phyloP scores from a whole-genome alignment of 176 grass and related monocot genomes.

The Ensete glaucum region DNA sequence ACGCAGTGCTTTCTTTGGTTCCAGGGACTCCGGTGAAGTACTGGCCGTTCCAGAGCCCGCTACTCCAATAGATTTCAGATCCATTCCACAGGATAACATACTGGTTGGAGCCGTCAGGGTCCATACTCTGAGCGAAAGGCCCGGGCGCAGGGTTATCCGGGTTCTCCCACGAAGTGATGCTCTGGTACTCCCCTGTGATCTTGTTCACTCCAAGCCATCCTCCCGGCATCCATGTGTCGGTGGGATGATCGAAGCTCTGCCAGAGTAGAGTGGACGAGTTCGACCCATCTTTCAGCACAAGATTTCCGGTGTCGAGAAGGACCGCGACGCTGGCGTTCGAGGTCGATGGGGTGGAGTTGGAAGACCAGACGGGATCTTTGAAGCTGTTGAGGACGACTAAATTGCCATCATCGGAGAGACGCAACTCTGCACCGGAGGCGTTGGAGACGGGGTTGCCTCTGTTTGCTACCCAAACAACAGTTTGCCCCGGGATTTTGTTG shows the following conservation, averaged over 20 bases:
- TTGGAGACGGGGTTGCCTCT: conserved; percentile 25
- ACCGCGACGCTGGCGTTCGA: conserved; percentile 13
- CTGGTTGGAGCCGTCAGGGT: conserved; percentile 30
- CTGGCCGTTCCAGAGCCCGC: conserved; percentile 28
- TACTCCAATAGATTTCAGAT: conserved; percentile 34
- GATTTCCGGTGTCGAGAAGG: conserved; percentile 51
- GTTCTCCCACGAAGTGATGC: conserved; percentile 40
- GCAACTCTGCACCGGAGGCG: conserved; percentile 27
- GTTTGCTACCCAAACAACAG: conserved; percentile 41
- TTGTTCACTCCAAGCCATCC: conserved; percentile 44
- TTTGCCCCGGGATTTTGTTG: conserved; percentile 24
- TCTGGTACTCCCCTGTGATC: conserved; percentile 31
- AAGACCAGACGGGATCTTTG: conserved; percentile 31
- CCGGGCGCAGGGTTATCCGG: conserved; percentile 28
- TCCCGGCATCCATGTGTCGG: conserved; percentile 39
- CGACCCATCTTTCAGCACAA: conserved; percentile 17
- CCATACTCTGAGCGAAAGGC: conserved; percentile 23
- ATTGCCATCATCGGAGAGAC: conserved; percentile 32
- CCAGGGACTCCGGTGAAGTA: conserved; percentile 19
- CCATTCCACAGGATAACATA: conserved; percentile 33
- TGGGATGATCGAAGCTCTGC: conserved; percentile 58
- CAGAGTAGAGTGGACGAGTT: conserved; percentile 29
- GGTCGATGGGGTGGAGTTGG: conserved; percentile 12
- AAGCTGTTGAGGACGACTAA: conserved; percentile 18
- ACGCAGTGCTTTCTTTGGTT: conserved; percentile 5